Conservation (phyloP, 1,284 basidiomycete species). For the Xerocomus minutiporus region DNA sequence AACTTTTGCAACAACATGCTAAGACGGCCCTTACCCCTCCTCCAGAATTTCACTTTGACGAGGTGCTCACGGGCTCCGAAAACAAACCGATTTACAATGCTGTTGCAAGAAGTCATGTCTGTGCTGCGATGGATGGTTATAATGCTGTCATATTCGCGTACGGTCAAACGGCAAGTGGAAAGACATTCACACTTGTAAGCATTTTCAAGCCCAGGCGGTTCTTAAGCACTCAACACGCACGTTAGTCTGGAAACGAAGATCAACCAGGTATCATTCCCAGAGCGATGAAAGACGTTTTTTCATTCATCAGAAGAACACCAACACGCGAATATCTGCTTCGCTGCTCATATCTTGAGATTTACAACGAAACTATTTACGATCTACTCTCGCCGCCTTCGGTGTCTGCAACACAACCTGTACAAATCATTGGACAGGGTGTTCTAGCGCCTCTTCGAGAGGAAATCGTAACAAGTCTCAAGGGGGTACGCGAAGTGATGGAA, state of each 20-base stretch:
- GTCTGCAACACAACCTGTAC: constrained; percentile 61
- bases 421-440: constrained; percentile 61
- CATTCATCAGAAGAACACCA: constrained; percentile 66
- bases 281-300: constrained; percentile 83
- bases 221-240: not conserved
- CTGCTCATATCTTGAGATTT: constrained; percentile 94
- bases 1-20: constrained; percentile 53
- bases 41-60: constrained; percentile 67
- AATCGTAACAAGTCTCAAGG: constrained; percentile 85
- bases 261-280: constrained; percentile 95
- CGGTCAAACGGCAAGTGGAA: constrained; percentile 87
- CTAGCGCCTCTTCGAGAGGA: constrained; percentile 81
- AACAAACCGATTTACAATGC: constrained; percentile 85
- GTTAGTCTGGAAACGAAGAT: constrained; percentile 56
- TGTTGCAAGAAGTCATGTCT: constrained; percentile 82
- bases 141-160: constrained; percentile 95
- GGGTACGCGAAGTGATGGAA: constrained; percentile 79
- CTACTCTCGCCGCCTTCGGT: constrained; percentile 70
- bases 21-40: constrained; percentile 43
- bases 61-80: constrained; percentile 75
- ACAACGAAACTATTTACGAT: constrained; percentile 92
- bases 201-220: not conserved
- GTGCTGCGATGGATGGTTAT: constrained; percentile 93
- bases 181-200: constrained; percentile 83
- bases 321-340: constrained; percentile 90